Base-by-base conservation (phyloP, 331 rosid genomes). In the Quercus phellos region DNA sequence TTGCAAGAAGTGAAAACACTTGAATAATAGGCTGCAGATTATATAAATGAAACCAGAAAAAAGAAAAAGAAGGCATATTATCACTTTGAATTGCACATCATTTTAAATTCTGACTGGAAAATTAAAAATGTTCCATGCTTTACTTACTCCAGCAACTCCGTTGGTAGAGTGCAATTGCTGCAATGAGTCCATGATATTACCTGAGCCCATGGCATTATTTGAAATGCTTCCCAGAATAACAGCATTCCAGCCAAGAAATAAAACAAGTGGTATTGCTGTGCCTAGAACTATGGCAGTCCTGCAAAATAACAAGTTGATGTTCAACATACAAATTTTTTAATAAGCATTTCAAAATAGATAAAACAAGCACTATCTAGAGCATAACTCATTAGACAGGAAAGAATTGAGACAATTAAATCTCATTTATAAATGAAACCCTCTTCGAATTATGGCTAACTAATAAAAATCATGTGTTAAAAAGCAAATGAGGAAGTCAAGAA, bases 191-290 rank as follows among this genome's bases (percentile, higher is more conserved):
- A 74, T 26, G 26, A 84, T 54, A 67, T 70, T 59, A 73, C 78
- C 92, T 26, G 90, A 55, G 17, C 89, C 85, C 80, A 79, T 75
- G n/a, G 80, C 88, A 76, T 55, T 83, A 85, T 68, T 82, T 32
- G 89, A 70, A 66, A 88, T 70, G 79, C 89, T 85, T 80, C 97
- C 97, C 3, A 90, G 82, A 73, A 92, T 89, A 81, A 92, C 96
- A 67, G 84, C 97, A 86, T 90, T 78, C 97, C 97, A 92, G 26
- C 89, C 81, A 32, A 90, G 90, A 82, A 92, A 92, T 69, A 92
- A 76, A 75, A 74, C 76, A 67, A 92, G 92, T 30, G 94, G 92
- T 74, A 92, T 88, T 26, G 85, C 90, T 29, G 96, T 90, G 42
- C 96, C 96, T 18, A 89, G 70, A 67, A 90, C 80, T 76, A 92